These are phyloP conservation scores for Spiraea crenata DNA, from an alignment of 331 rosid species.

Conservation along the genomic window DNA sequence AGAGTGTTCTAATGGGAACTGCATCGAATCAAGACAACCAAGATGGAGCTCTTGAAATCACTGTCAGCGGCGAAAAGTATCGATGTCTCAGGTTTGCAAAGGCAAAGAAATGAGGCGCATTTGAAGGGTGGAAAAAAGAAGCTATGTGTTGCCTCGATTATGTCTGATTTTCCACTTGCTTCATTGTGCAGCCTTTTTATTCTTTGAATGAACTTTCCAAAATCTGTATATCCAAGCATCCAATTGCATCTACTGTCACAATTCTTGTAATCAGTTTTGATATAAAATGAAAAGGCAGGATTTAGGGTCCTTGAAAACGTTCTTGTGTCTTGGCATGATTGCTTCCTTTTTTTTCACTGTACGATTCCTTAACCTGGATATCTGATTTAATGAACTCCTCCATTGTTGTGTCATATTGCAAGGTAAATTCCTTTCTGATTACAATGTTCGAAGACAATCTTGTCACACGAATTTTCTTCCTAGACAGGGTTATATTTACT, in stretches of 20 bases:
- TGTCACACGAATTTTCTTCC: no score
- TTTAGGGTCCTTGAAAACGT: constrained; percentile 1
- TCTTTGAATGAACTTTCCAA: neutral
- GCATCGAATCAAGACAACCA: constrained; percentile 96
- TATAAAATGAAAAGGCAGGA: constrained; percentile 1
- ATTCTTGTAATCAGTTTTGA: constrained; percentile 7
- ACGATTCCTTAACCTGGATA: neutral
- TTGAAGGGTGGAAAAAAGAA: neutral
- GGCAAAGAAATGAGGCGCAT: constrained; percentile 75
- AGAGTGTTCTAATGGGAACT: constrained; percentile 96
- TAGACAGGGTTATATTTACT: no score
- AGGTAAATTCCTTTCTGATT: no score
- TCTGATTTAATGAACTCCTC: neutral
- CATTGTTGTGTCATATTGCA: no score
- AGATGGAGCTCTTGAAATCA: constrained; percentile 94
- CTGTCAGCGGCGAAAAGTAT: constrained; percentile 92
- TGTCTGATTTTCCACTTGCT: constrained; percentile 11
- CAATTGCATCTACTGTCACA: constrained; percentile 1
- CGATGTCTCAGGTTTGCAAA: constrained; percentile 87
- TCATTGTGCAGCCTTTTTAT: neutral
- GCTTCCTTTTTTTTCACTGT: neutral
- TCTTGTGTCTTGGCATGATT: neutral
- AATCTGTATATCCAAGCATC: constrained; percentile 15
- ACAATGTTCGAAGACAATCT: no score
- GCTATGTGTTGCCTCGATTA: neutral